Base-by-base conservation (phyloP, 1,284 basidiomycete genomes). In the Mycena sp. region DNA sequence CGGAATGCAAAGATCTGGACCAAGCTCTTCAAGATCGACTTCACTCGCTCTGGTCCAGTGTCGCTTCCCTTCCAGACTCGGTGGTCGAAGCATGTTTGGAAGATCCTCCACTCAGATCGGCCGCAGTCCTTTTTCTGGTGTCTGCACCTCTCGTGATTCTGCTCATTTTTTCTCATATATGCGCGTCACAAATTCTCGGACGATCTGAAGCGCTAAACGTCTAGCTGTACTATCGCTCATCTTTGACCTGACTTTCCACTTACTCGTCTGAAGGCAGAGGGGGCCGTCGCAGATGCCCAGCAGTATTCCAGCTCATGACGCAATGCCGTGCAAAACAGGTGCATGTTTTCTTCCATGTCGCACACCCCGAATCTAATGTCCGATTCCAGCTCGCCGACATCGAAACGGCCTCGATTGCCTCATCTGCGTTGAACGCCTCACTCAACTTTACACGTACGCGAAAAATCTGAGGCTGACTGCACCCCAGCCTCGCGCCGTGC, bases 351-450 rank as follows among this genome's bases (percentile, higher is more conserved):
- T 2, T n/a, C n/a, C 9, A 4, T 38, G 14, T 16, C 10, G 10
- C 30, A 14, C 9, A 21, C n/a, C n/a, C 28, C 7, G 21, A 19
- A 30, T 14, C 23, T 28, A 25, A 32, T 41, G 16, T 54, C 37
- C 19, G 6, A 1, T n/a, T n/a, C 10, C 45, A 61, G 58, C 58
- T 61, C 44, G 51, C 51, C 26, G 58, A 61, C 35, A 29, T 48
- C 51, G 37, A 54, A 17, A 51, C 58, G 49, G 58, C 45, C 58
- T 61, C 51, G 17, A 21, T 10, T 61, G 58, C 37, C 41, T 53
- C 26, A 60, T 60, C 37, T 53, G 58, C 58, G 43, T 53, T 35
- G 58, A 60, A 43, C 58, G 58, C 45, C 51, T 61, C 37, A 48
- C 58, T 32, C 50, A 53, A 28, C 58, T 50, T 23, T 59, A 59